A percentile compares a stretch with the other conserved stretches of the same genome.
These are phyloP conservation scores for Capsicum pubescens DNA, from an alignment of 257 asterid genomes.

Conservation along the genomic window DNA sequence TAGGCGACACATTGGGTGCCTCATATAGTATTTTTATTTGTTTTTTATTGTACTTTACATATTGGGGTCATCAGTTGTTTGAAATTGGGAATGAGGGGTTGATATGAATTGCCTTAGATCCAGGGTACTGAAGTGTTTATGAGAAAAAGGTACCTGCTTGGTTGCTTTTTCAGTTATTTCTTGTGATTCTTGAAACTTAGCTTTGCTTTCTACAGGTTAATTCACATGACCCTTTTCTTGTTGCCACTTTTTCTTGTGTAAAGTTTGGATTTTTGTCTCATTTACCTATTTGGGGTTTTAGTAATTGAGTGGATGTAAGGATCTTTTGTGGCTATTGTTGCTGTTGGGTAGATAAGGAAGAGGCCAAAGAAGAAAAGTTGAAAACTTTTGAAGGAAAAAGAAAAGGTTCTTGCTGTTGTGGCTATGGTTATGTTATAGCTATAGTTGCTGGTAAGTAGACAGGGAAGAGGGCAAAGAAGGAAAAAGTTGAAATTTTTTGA, in stretches of 20 bases:
- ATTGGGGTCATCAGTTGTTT: not conserved
- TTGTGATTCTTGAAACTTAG: constrained; percentile 66
- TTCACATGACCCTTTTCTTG: constrained; percentile 54
- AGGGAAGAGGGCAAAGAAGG: constrained; percentile 36
- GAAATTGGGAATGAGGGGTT: constrained; percentile 19
- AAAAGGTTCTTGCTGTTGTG: constrained; percentile 30
- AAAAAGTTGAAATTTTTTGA: not conserved
- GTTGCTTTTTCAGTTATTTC: constrained; percentile 56
- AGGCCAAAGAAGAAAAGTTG: constrained; percentile 28
- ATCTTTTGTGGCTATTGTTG: constrained; percentile 36
- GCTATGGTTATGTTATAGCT: constrained; percentile 32
- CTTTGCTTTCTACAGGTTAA: constrained; percentile 45
- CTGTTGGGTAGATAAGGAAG: constrained; percentile 44
- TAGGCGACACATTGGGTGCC: too few species aligned
- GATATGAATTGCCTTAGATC: constrained; percentile 84
- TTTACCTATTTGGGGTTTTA: not conserved
- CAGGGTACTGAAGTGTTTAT: constrained; percentile 61
- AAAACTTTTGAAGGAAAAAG: not conserved
- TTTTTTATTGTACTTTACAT: not conserved
- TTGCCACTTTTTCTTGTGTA: constrained; percentile 38
- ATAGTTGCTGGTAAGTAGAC: constrained; percentile 41
- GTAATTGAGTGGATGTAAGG: constrained; percentile 36
- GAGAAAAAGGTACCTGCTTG: constrained; percentile 42
- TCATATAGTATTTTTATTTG: not conserved
- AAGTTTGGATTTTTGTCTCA: not conserved